Conservation (phyloP, 129 eudicot species). For the Calendula officinalis region DNA sequence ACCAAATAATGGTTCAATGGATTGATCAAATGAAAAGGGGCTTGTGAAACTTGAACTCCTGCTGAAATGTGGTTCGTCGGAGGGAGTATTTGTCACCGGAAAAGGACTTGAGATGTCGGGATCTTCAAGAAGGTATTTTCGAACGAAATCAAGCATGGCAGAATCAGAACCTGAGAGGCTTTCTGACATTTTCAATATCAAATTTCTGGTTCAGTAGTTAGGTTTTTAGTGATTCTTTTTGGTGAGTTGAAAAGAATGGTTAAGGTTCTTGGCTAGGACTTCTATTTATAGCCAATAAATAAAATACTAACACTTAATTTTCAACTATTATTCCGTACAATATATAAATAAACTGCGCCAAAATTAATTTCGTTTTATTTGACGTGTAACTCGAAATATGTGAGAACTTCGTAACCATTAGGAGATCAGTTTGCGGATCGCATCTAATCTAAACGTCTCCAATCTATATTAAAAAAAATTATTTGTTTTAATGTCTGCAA, state of each 20-base stretch:
- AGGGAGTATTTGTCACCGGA: slow-evolving; percentile 21
- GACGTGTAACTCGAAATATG: neutral
- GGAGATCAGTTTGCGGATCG: too few species aligned
- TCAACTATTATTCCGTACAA: too few species aligned
- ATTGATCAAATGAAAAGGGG: slow-evolving; percentile 21
- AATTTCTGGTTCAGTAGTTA: neutral
- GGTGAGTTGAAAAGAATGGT: slow-evolving; percentile 13
- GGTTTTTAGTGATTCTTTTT: slow-evolving; percentile 13
- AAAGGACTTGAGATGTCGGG: slow-evolving; percentile 22
- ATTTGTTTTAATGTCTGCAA: too few species aligned
- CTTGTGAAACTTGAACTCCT: slow-evolving; percentile 37
- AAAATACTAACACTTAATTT: neutral
- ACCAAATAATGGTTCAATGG: slow-evolving; percentile 21
- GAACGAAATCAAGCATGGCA: slow-evolving; percentile 46
- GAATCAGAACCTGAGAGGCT: slow-evolving; percentile 47
- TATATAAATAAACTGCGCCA: too few species aligned
- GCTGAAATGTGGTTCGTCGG: slow-evolving; percentile 25
- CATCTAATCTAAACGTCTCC: too few species aligned
- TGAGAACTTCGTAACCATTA: too few species aligned
- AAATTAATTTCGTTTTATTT: neutral
- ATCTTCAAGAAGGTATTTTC: slow-evolving; percentile 39
- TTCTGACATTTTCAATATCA: slow-evolving; percentile 29
- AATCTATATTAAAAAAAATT: too few species aligned
- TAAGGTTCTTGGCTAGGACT: slow-evolving; percentile 17
- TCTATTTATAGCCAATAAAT: slow-evolving; percentile 33